Percentiles rank a stretch among this genome's conserved stretches.
These are phyloP conservation scores for Massospora cicadina DNA, from an alignment of 371 early-diverging fungal species.

Conservation along the genomic window DNA sequence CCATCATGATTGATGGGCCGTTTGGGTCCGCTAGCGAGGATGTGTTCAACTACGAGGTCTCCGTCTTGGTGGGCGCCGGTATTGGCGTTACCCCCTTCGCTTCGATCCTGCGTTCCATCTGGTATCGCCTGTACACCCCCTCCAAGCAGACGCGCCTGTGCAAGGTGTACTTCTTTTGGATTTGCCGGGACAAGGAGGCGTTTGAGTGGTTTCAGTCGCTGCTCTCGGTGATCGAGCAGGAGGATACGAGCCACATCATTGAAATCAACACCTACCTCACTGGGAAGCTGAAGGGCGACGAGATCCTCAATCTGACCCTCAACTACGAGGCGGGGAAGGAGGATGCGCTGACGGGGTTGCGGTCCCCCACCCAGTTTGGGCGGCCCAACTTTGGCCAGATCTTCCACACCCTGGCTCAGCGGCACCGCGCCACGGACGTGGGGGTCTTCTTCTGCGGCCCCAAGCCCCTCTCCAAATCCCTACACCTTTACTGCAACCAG, in stretches of 20 bases:
- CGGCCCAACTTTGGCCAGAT: slow-evolving; percentile 28
- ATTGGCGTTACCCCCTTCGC: slow-evolving; percentile 63
- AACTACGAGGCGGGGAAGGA: slow-evolving; percentile 24
- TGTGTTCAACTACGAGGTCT: slow-evolving; percentile 56
- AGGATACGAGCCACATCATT: slow-evolving; percentile 23
- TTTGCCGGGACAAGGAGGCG: slow-evolving; percentile 38
- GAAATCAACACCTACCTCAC: slow-evolving; percentile 50
- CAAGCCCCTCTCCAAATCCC: slow-evolving; percentile 21
- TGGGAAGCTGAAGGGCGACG: slow-evolving; percentile 25
- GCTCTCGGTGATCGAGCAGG: slow-evolving; percentile 33
- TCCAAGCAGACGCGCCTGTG: slow-evolving; percentile 19
- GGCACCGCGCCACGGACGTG: slow-evolving; percentile 25
- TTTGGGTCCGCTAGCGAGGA: slow-evolving; percentile 74
- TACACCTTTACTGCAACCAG: slow-evolving; percentile 18
- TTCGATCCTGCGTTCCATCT: slow-evolving; percentile 43
- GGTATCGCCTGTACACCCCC: slow-evolving; percentile 20
- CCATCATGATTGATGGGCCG: slow-evolving; percentile 61
- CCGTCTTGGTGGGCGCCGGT: slow-evolving; percentile 60
- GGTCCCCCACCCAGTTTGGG: slow-evolving; percentile 32
- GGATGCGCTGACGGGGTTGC: slow-evolving; percentile 32
- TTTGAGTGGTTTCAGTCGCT: slow-evolving; percentile 57
- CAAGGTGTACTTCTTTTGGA: slow-evolving; percentile 45
- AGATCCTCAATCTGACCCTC: slow-evolving; percentile 27
- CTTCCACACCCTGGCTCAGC: slow-evolving; percentile 22
- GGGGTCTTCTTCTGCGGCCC: slow-evolving; percentile 42